Evolutionary conservation across 495 filamentous ascomycete genomes (phyloP), one percentile per base, ranked within the genome.

Genomic region (Aspergillus cavernicola): DNA sequence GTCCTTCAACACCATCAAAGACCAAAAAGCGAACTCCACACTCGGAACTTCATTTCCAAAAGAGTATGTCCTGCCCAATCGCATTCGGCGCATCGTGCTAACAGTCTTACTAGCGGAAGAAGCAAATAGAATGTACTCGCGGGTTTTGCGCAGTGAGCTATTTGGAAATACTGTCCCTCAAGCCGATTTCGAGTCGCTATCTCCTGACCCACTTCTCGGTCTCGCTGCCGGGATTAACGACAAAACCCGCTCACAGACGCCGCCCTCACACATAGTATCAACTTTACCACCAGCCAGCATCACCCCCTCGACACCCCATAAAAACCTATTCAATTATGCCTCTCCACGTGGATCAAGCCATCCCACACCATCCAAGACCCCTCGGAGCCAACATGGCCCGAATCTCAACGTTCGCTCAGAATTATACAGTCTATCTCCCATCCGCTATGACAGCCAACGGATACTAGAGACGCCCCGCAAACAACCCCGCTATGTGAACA

Each of bases 271-370:
- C 61, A 63, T 77, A 6, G 70, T 79, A 20, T 77, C 82, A 11
- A 73, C 80, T 31, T 71, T 87, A 19, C 81, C 86, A 13, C 81
- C 88, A 4, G 74, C 86, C 5, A 82, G 78, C 40, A 75, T 93
- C 37, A 96, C 90, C 3, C 93, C 95, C 0, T 92, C 91, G 4
- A 97, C 93, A 7, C 93, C 93, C 3, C 90, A 95, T 66, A 97
- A 97, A 73, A 97, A 97, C 62, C 82, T 98, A 31, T 97, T 98
- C 68, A 88, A 87, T 43, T 98, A 95, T 59, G 85, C 89, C 60
- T 90, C 90, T 11, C 89, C 90, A 10, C 82, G 88, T 58, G 78
- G 83, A 47, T 85, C 84, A 22, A 83, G 82, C 6, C 87, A 91
- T 41, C 87, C 85, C 0, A 95, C 91, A 3, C 91, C 90, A 15